Evolutionary conservation across 345 rosid genomes (phyloP), one percentile per base, ranked within the genome.

Genomic region (Citrus unshiu): DNA sequence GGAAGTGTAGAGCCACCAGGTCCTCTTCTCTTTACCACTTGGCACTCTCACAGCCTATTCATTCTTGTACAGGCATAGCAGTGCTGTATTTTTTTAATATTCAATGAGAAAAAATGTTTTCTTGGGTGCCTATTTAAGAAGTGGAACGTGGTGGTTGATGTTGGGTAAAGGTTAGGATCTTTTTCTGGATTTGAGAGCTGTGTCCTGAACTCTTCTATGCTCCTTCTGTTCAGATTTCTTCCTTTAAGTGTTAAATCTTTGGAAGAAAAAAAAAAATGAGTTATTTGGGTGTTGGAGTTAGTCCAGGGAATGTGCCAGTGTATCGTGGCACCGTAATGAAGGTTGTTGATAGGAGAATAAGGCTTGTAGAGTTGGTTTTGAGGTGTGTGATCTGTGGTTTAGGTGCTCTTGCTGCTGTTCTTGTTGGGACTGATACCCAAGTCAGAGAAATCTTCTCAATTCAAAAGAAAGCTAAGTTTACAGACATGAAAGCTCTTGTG

Each of bases 401-500:
- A 34, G 85, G 92, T 76, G 78, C 89, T 66, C 79, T 88, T 49
- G 79, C 93, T 43, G 97, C 90, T 83, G 79, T 90, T 74, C 90
- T 96, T 79, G 81, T 96, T 39, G 97, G 79, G 6, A 93, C 97
- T 25, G 93, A 94, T 80, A 34, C 92, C 54, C 92, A 96, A 79
- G 92, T 90, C 77, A 90, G 79, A 78, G 88, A 85, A 62, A 91
- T 96, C 85, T 94, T 96, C 80, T 77, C 91, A 5, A 93, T 93
- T 70, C 84, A 78, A 81, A 93, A 90, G 90, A 84, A 68, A 80
- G 99, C 98, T 6, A 89, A 66, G 79, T 94, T 84, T 81, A 91
- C 97, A 9, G 99, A 94, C 87, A 91, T 94, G 97, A 96, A 94
- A 85, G 93, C 98, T 10, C 93, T 96, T 37, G 94, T 94, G 99